These are phyloP conservation scores for Rhizomucor miehei DNA, from an alignment of 371 early-diverging fungal genomes.

Conservation along the genomic window DNA sequence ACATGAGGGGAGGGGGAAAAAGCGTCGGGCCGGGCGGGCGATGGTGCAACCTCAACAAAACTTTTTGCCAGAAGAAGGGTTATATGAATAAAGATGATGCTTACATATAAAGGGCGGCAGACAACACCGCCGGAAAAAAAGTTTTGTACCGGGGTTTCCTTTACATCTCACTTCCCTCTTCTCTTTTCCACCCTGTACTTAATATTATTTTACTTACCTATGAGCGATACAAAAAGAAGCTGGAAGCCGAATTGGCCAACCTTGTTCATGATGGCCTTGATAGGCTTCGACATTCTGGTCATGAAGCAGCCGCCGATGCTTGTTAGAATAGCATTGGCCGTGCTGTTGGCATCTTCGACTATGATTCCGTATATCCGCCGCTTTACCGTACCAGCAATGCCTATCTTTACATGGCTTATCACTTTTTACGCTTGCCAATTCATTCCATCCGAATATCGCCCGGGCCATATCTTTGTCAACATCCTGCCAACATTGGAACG, in stretches of 20 bases:
- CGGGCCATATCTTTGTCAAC: slow-evolving; percentile 64
- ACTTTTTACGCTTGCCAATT: slow-evolving; percentile 65
- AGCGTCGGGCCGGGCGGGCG: too few species aligned
- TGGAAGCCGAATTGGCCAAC: neutral
- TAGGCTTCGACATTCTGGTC: slow-evolving; percentile 22
- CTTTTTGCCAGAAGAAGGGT: too few species aligned
- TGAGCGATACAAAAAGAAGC: neutral
- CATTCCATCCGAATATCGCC: slow-evolving; percentile 57
- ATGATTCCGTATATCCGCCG: slow-evolving; percentile 41
- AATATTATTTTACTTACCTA: neutral
- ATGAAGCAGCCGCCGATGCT: slow-evolving; percentile 26
- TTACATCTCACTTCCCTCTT: neutral
- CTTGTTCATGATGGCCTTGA: slow-evolving; percentile 15
- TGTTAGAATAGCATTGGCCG: slow-evolving; percentile 16
- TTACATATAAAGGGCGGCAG: too few species aligned
- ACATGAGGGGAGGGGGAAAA: too few species aligned
- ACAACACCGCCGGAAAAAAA: too few species aligned
- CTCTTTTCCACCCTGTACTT: neutral
- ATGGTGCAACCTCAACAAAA: too few species aligned
- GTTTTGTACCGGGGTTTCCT: neutral
- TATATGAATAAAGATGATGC: too few species aligned
- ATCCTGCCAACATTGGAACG: slow-evolving; percentile 67
- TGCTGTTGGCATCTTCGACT: slow-evolving; percentile 14
- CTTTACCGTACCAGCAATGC: slow-evolving; percentile 56
- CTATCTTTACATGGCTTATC: slow-evolving; percentile 67